Evolutionary conservation across 2,329 filamentous ascomycete genomes (phyloP).

Genomic region (Fusarium algeriense): DNA sequence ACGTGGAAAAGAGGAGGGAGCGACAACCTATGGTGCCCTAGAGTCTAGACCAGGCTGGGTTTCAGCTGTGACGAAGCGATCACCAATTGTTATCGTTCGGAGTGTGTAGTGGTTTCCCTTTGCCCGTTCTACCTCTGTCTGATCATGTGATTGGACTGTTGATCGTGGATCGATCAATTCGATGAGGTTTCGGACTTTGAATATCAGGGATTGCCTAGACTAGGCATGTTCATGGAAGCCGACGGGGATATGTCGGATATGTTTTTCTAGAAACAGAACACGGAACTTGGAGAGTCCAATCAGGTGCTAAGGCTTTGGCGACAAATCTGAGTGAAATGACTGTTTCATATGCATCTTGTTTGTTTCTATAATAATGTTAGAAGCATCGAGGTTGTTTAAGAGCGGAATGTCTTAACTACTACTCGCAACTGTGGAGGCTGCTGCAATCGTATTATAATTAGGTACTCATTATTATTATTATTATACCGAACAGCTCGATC

Average conservation of each 20-base stretch:
- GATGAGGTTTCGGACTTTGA: slow-evolving; percentile 1
- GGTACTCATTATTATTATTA: neutral
- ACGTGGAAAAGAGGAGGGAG: slow-evolving; percentile 15
- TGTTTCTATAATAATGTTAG: slow-evolving; percentile 15
- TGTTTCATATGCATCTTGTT: slow-evolving; percentile 22
- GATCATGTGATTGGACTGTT: neutral
- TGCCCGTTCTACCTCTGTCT: neutral
- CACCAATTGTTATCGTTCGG: neutral
- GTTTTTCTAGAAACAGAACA: slow-evolving; percentile 16
- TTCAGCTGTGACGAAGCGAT: slow-evolving; percentile 1
- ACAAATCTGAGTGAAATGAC: slow-evolving; percentile 13
- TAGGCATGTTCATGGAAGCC: slow-evolving; percentile 3
- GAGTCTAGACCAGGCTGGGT: slow-evolving; percentile 25
- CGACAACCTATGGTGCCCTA: slow-evolving; percentile 19
- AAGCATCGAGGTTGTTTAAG: neutral
- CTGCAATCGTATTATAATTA: neutral
- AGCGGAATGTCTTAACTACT: too few species aligned
- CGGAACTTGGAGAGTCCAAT: slow-evolving; percentile 20
- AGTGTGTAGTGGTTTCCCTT: slow-evolving; percentile 2
- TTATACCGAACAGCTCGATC: neutral
- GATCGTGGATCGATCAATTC: slow-evolving; percentile 4
- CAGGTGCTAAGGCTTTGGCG: slow-evolving; percentile 12
- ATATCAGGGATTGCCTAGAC: slow-evolving; percentile 1
- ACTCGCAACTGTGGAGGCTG: neutral
- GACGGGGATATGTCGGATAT: slow-evolving; percentile 32